phyloP scores from a whole-genome alignment of 371 early-diverging fungal genomes.

The Nosema muscidifuracis region DNA sequence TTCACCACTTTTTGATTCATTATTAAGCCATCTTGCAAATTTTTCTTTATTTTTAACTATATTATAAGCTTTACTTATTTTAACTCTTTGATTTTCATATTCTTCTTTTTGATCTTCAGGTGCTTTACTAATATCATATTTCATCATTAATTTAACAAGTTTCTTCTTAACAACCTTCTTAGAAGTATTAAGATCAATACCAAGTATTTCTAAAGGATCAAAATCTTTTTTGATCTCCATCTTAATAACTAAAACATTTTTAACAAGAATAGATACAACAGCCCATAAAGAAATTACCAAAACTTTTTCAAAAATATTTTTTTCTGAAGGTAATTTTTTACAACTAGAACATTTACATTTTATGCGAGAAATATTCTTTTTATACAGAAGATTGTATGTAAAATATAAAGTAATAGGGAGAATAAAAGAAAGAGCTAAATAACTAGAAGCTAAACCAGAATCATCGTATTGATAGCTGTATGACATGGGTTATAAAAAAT shows the following conservation, averaged over 20 bases:
- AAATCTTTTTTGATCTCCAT: slow-evolving; percentile 36
- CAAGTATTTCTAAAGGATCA: slow-evolving; percentile 49
- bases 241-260: slow-evolving; percentile 49
- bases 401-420: slow-evolving; percentile 39
- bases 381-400: slow-evolving; percentile 3
- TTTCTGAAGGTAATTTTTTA: not conserved
- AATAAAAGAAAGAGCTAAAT: slow-evolving; percentile 46
- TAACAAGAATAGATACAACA: slow-evolving; percentile 28
- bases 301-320: not conserved
- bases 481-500: slow-evolving; percentile 28
- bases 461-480: slow-evolving; percentile 59
- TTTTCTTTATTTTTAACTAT: slow-evolving; percentile 49
- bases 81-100: slow-evolving; percentile 38
- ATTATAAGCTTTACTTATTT: slow-evolving; percentile 50
- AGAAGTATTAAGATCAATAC: slow-evolving; percentile 28
- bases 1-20: slow-evolving; percentile 43
- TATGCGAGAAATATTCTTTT: slow-evolving; percentile 13
- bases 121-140: slow-evolving; percentile 16
- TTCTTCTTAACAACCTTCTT: slow-evolving; percentile 32
- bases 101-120: slow-evolving; percentile 20
- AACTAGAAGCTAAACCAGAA: slow-evolving; percentile 57
- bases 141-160: slow-evolving; percentile 20
- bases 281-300: not conserved
- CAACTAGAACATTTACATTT: slow-evolving; percentile 32
- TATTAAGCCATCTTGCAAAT: slow-evolving; percentile 48